These are phyloP conservation scores for Physaria fendleri DNA, from an alignment of 345 rosid species.

Conservation along the genomic window DNA sequence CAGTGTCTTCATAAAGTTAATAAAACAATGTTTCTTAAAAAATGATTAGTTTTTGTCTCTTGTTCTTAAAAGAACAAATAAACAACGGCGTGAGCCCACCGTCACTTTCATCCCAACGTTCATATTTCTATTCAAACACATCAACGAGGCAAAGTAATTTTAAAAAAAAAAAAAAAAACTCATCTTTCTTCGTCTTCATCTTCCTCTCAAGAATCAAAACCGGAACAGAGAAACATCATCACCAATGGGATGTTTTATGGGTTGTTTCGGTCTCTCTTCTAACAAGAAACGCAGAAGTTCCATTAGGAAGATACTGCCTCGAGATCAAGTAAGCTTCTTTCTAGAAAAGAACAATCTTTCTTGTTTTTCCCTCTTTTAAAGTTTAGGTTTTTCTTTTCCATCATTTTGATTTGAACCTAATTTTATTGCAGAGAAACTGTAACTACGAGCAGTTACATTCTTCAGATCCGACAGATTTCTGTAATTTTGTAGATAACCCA, in stretches of 20 bases:
- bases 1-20: too few relatives aligned
- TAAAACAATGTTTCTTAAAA: too few relatives aligned
- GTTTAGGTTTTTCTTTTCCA: neutral
- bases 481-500: slow-evolving; percentile 15
- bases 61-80: too few relatives aligned
- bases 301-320: slow-evolving; percentile 38
- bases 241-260: slow-evolving; percentile 78
- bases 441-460: slow-evolving; percentile 51
- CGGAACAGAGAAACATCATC: slow-evolving; percentile 12
- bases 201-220: neutral
- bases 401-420: neutral
- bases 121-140: slow-evolving; percentile 41
- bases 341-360: too few relatives aligned
- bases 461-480: too few relatives aligned
- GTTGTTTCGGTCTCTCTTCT: slow-evolving; percentile 72
- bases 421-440: slow-evolving; percentile 35
- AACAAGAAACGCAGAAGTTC: slow-evolving; percentile 50
- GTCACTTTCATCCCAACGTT: slow-evolving; percentile 48
- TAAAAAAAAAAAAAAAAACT: too few relatives aligned
- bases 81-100: slow-evolving; percentile 40
- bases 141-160: too few relatives aligned
- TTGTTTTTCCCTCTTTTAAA: neutral
- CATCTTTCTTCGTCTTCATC: slow-evolving; percentile 4
- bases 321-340: slow-evolving; percentile 45
- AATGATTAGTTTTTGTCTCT: too few relatives aligned